phyloP scores from a whole-genome alignment of 371 early-diverging fungal species.

The Encephalitozoon cuniculi region DNA sequence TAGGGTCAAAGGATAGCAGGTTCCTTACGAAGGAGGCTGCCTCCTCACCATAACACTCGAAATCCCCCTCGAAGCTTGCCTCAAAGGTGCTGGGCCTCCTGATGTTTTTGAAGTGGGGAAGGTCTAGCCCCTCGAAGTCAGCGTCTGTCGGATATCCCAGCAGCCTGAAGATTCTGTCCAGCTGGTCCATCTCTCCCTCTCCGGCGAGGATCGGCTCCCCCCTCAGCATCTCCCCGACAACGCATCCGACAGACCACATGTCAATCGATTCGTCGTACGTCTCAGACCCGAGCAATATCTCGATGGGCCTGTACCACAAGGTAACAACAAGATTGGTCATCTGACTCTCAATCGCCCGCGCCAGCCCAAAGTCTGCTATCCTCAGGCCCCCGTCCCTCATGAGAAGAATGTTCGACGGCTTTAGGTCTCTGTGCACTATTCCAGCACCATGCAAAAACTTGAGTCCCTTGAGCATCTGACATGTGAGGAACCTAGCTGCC shows the following conservation, averaged over 20 bases:
- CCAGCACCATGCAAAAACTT: conserved; percentile 23
- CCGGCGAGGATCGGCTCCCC: conserved; percentile 19
- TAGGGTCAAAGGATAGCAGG: background rate
- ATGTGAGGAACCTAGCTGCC: background rate
- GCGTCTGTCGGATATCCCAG: background rate
- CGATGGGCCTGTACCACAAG: conserved; percentile 19
- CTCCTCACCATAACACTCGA: background rate
- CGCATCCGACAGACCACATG: conserved; percentile 68
- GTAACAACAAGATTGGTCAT: conserved; percentile 28
- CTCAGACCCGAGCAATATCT: conserved; percentile 4
- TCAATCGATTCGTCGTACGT: conserved; percentile 5
- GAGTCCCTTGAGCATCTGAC: conserved; percentile 31
- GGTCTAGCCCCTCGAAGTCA: background rate
- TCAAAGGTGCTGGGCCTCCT: background rate
- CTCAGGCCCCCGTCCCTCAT: conserved; percentile 76
- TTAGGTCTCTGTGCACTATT: conserved; percentile 90
- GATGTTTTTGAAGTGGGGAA: conserved; percentile 7
- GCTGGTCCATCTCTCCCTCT: conserved; percentile 11
- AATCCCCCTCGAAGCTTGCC: background rate
- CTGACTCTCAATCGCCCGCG: background rate
- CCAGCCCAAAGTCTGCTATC: conserved; percentile 95
- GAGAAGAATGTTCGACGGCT: conserved; percentile 91
- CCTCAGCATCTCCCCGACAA: conserved; percentile 69
- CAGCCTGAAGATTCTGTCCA: background rate
- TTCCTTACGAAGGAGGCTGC: background rate